These are phyloP conservation scores for Neonothopanus nambi DNA, from an alignment of 1,284 basidiomycete species.

Conservation along the genomic window DNA sequence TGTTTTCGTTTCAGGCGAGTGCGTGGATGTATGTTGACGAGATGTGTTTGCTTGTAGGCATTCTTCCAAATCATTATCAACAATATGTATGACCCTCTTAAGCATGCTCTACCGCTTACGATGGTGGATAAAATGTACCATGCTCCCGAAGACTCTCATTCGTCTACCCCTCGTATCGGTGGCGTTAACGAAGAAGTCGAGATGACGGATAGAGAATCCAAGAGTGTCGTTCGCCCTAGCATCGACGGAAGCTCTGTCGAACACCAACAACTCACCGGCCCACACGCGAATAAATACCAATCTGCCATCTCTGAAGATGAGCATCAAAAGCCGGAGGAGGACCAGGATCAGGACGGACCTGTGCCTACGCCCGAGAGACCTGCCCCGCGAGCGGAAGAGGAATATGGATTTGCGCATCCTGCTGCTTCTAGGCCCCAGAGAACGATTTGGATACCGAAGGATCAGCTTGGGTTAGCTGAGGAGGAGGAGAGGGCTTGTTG, in stretches of 20 bases:
- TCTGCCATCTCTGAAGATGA: too few relatives aligned
- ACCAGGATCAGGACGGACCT: too few relatives aligned
- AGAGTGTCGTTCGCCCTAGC: not conserved
- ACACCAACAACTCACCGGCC: slow-evolving; percentile 2
- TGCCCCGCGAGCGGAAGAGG: slow-evolving; percentile 31
- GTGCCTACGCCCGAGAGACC: slow-evolving; percentile 12
- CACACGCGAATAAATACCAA: too few relatives aligned
- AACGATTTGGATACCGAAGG: slow-evolving; percentile 80
- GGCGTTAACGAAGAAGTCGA: not conserved
- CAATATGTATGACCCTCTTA: slow-evolving; percentile 68
- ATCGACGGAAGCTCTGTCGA: not conserved
- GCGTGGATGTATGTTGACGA: slow-evolving; percentile 11
- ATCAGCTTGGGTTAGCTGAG: slow-evolving; percentile 64
- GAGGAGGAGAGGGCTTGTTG: slow-evolving; percentile 64
- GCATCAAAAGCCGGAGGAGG: too few relatives aligned
- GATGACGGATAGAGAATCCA: slow-evolving; percentile 1
- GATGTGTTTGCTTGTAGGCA: slow-evolving; percentile 38
- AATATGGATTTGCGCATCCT: slow-evolving; percentile 80
- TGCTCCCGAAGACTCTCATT: slow-evolving; percentile 3
- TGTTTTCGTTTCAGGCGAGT: slow-evolving; percentile 15
- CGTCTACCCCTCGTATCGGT: not conserved
- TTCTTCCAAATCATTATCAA: slow-evolving; percentile 70
- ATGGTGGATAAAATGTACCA: slow-evolving; percentile 70
- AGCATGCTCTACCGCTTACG: slow-evolving; percentile 71
- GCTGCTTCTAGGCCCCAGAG: slow-evolving; percentile 74